These are phyloP conservation scores for Sarocladiaceae sp. DNA, from an alignment of 2,329 filamentous ascomycete species.

Conservation along the genomic window DNA sequence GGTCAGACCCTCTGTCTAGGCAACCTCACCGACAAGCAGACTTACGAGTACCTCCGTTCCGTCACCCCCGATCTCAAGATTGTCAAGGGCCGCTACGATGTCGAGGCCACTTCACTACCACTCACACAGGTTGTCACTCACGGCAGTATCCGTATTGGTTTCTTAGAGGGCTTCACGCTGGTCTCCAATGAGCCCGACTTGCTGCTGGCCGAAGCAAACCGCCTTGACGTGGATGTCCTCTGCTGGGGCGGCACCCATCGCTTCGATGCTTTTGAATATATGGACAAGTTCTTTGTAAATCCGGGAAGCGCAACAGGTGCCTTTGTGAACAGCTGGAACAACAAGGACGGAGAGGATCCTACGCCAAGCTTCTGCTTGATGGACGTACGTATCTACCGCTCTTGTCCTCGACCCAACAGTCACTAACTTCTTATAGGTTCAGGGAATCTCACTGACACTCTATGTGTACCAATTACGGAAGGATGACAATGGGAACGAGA, in stretches of 20 bases:
- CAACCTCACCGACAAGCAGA: conserved; percentile 74
- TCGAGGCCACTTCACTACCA: conserved; percentile 61
- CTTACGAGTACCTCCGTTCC: conserved; percentile 75
- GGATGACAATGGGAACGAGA: conserved; percentile 71
- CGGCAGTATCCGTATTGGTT: conserved; percentile 61
- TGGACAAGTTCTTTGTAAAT: conserved; percentile 72
- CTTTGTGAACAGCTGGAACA: conserved; percentile 52
- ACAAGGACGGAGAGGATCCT: conserved; percentile 61
- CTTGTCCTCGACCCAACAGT: neutral
- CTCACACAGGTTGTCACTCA: conserved; percentile 64
- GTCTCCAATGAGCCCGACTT: conserved; percentile 64
- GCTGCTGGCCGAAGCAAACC: conserved; percentile 63
- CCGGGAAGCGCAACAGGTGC: conserved; percentile 64
- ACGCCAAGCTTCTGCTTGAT: conserved; percentile 93
- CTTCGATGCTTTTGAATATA: conserved; percentile 69
- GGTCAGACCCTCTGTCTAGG: conserved; percentile 76
- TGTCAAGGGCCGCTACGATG: conserved; percentile 63
- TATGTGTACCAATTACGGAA: conserved; percentile 89
- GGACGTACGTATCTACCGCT: conserved; percentile 68
- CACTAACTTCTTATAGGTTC: conserved; percentile 57
- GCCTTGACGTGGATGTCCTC: conserved; percentile 64
- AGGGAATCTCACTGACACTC: conserved; percentile 91
- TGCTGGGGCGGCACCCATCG: conserved; percentile 66
- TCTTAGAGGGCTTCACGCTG: conserved; percentile 64
- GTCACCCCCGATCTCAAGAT: conserved; percentile 70